These are phyloP conservation scores for Leishmania turanica DNA, from an alignment of 208 protist genomes.

Conservation along the genomic window DNA sequence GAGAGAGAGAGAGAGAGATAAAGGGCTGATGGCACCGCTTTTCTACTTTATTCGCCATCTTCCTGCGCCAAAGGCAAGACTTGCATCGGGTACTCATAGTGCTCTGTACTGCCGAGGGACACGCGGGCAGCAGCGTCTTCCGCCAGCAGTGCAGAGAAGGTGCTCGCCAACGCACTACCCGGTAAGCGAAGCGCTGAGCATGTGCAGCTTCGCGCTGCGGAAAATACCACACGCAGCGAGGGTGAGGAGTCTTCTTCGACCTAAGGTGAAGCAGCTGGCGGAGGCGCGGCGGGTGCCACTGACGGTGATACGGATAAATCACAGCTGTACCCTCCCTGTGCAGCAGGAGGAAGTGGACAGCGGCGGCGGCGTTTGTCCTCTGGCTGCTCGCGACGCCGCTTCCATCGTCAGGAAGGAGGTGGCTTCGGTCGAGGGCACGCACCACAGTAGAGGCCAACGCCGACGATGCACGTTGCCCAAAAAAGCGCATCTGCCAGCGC, in stretches of 20 bases:
- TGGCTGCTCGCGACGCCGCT: background rate
- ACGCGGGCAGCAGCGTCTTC: background rate
- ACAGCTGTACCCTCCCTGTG: background rate
- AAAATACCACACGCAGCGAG: background rate
- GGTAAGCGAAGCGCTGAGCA: background rate
- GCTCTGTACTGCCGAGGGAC: background rate
- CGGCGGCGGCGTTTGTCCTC: background rate
- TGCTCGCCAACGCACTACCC: background rate
- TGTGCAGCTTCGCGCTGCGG: background rate
- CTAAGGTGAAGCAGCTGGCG: background rate
- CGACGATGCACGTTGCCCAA: background rate
- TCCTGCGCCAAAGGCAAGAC: background rate
- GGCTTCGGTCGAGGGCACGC: background rate
- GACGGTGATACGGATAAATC: background rate
- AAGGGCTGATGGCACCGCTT: background rate
- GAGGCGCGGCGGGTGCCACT: background rate
- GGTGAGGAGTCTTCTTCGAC: background rate
- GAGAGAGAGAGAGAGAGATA: background rate
- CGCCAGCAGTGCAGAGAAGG: conserved; percentile 7
- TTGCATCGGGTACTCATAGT: conserved; percentile 1
- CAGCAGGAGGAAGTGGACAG: background rate
- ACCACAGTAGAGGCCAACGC: background rate
- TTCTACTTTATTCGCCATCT: background rate
- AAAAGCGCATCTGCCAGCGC: background rate
- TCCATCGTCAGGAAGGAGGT: background rate